Base-by-base conservation (phyloP, 768 basidiomycete genomes). In the Butyriboletus loyo region DNA sequence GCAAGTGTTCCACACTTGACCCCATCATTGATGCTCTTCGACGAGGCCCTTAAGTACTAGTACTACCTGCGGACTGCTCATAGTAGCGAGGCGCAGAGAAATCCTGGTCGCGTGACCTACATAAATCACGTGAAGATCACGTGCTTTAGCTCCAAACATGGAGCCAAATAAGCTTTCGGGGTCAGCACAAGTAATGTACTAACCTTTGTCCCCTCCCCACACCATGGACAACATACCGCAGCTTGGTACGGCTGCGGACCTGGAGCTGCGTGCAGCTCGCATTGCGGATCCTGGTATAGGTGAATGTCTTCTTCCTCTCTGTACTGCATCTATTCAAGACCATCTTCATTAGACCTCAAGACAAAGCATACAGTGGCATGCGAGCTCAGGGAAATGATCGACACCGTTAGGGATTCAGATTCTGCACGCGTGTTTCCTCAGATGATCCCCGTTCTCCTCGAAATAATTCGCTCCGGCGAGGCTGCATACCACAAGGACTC, bases 361-460 rank as follows among this genome's bases (percentile, higher is more conserved):
- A 81, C 81, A 3, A 89, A 88, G 69, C 79, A 82, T 67, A 73
- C 73, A 4, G 80, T 84, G n/a, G 87, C 87, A 53, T 80, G 77
- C 52, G 90, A 92, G 66, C 82, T 93, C 53, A 80, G 89, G 51
- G 89, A 92, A 66, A 81, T 85, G 74, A 77, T 93, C 58, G 91
- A 93, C 61, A 84, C 84, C 15, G 81, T 88, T 36, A 78, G 87
- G 50, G 91, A 92, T 54, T 74, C 80, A 17, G 91, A 93, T 57
- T 82, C 84, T 15, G 73, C 79, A 36, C 82, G 85, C 21, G 84
- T 84, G 31, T 75, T 91, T 21, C 83, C 84, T 7, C 81, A 83
- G 57, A 83, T 90, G 65, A 83, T 91, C 46, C 86, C 86, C 15
- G 81, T 86, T 24, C 72, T 92, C 25, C 73, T 89, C 25, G 86